Base-by-base conservation (phyloP, 2,329 filamentous ascomycete genomes). In the Colletotrichum sp. region DNA sequence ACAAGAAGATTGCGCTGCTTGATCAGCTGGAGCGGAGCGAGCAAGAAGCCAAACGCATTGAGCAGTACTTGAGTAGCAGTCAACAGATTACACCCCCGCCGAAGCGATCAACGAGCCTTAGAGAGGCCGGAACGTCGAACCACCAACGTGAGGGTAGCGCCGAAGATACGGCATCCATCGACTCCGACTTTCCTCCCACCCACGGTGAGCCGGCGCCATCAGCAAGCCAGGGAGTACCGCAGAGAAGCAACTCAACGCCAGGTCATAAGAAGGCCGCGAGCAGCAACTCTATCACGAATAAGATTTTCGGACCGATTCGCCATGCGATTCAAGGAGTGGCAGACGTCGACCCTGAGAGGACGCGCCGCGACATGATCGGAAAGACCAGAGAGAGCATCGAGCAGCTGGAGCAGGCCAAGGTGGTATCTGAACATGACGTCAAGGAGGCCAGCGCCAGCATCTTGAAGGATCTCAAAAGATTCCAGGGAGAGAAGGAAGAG, bases 251-350 rank as follows among this genome's bases (percentile, higher is more conserved):
- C 66, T 78, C 77, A 5, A 78, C 81, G 3, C 87, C 89, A 6
- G 86, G 86, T 55, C 96, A 98, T 85, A 94, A 93, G 84, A 98
- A 98, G 86, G 93, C 92, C 57, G 90, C 94, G 4, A 98, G 95
- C 81, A 93, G 95, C n/a, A 95, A 94, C 80, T 98, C 97, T 78
- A 96, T 99, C 77, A 96, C 96, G 2, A 93, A 93, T 82, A 98
- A 96, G 86, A 95, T 99, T 69, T 99, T 99, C 84, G 97, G 96
- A 1, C 95, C 96, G 13, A 94, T 99, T 77, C 98, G 95, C 71
- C 96, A 99, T 85, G 97, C 97, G 0, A 95, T 99, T 39, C 95
- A 99, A 82, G 97, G 97, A 6, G 96, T 99, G 81, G 96, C 97
- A 2, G 97, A 99, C 83, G 95, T 98, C 57, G 97, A 99, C 82